Percentiles rank a stretch among this genome's conserved stretches.
Evolutionary conservation across 176 grass and related monocot species (phyloP).

Genomic region (Zoysia pacifica): DNA sequence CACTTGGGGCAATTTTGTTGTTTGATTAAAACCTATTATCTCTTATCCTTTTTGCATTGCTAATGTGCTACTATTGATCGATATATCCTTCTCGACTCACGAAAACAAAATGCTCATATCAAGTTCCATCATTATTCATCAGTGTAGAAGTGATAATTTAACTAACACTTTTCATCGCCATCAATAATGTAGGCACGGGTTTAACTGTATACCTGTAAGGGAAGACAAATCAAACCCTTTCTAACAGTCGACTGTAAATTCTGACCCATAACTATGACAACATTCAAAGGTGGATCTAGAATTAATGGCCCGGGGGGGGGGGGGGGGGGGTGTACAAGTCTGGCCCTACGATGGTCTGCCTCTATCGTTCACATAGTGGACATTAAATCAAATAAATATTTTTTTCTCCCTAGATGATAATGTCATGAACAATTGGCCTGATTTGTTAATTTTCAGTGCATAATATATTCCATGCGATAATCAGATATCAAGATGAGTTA

Average conservation of each 20-base stretch:
- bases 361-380: too few species aligned
- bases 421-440: constrained; percentile 9
- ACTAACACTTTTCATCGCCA: neutral
- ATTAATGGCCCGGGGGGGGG: constrained; percentile 14
- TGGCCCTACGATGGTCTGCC: constrained; percentile 25
- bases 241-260: constrained; percentile 12
- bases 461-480: constrained; percentile 14
- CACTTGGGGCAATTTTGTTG: constrained; percentile 13
- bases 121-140: neutral
- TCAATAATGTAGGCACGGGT: constrained; percentile 1
- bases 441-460: constrained; percentile 9
- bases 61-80: neutral
- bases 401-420: neutral
- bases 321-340: neutral
- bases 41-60: constrained; percentile 2
- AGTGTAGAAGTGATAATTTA: neutral
- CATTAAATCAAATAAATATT: constrained; percentile 9
- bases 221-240: constrained; percentile 5
- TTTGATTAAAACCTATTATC: constrained; percentile 8
- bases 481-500: constrained; percentile 7
- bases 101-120: neutral
- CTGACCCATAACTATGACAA: neutral
- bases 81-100: neutral
- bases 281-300: constrained; percentile 37
- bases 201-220: constrained; percentile 3